A percentile compares a stretch with the other conserved stretches of the same genome.
These are phyloP conservation scores for Mangifera indica DNA, from an alignment of 345 rosid genomes.

Conservation along the genomic window DNA sequence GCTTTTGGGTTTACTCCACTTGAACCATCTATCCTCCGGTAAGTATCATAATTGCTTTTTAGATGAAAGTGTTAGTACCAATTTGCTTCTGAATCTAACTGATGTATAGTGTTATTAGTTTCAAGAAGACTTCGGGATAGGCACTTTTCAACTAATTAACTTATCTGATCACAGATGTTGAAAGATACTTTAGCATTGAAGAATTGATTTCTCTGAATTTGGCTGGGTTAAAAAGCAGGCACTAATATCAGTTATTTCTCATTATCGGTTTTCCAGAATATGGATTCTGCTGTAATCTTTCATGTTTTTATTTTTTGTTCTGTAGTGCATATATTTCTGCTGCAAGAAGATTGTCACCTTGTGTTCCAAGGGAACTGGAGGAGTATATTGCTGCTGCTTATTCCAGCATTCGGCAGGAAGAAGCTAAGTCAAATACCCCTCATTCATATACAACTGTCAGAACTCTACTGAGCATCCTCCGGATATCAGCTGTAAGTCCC, in stretches of 20 bases:
- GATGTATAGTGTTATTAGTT: not conserved
- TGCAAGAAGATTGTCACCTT: constrained; percentile 86
- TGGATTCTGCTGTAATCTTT: constrained; percentile 8
- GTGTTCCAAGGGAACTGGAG: constrained; percentile 79
- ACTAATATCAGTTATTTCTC: not conserved
- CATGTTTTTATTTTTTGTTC: constrained; percentile 19
- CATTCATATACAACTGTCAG: constrained; percentile 95
- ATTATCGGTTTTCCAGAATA: not conserved
- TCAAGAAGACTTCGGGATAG: not conserved
- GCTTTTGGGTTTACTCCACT: constrained; percentile 91
- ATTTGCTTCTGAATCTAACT: not conserved
- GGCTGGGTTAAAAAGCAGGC: not conserved
- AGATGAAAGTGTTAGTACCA: not conserved
- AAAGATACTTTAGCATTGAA: not conserved
- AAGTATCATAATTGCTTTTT: constrained; percentile 22
- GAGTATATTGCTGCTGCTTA: constrained; percentile 92
- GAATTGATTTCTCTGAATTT: not conserved
- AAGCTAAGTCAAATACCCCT: constrained; percentile 80
- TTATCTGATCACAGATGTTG: not conserved
- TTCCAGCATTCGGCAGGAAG: constrained; percentile 93
- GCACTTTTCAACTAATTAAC: not conserved
- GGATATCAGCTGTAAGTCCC: constrained; percentile 85
- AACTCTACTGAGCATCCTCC: constrained; percentile 90
- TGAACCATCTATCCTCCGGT: constrained; percentile 88
- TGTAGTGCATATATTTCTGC: constrained; percentile 93